Evolutionary conservation across 352 stramenopile species (phyloP).

Genomic region (Phytophthora ramorum): DNA sequence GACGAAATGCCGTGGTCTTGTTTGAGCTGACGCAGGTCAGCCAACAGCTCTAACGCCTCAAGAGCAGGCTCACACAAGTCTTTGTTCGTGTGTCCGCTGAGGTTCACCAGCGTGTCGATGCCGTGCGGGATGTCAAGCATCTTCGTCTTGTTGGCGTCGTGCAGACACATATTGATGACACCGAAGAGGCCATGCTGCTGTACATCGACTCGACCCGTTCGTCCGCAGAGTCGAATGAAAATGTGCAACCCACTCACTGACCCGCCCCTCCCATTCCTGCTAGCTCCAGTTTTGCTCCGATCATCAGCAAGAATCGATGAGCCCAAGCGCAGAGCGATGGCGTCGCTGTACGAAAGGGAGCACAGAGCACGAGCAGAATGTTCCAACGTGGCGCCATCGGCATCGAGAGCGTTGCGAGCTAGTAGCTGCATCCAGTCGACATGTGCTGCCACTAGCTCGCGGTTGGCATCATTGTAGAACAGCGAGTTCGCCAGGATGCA

Average conservation of each 20-base stretch:
- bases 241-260: constrained; percentile 50
- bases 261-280: not conserved
- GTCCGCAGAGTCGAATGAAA: constrained; percentile 58
- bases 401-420: constrained; percentile 51
- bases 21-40: constrained; percentile 65
- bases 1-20: constrained; percentile 39
- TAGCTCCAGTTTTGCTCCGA: constrained; percentile 14
- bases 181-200: constrained; percentile 76
- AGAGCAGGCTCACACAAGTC: constrained; percentile 75
- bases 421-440: constrained; percentile 67
- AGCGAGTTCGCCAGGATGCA: constrained; percentile 85
- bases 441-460: constrained; percentile 63
- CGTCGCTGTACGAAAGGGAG: constrained; percentile 84
- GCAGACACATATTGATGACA: constrained; percentile 85
- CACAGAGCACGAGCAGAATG: constrained; percentile 80
- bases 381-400: constrained; percentile 52
- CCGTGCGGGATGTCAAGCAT: constrained; percentile 77
- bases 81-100: constrained; percentile 66
- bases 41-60: constrained; percentile 79
- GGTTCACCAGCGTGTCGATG: constrained; percentile 81
- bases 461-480: constrained; percentile 93
- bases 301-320: constrained; percentile 12
- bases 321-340: constrained; percentile 68
- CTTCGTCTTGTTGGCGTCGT: constrained; percentile 83
- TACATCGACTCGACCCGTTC: constrained; percentile 37